Conservation (phyloP, 371 early-diverging fungal genomes). For the Circinella umbellata region DNA sequence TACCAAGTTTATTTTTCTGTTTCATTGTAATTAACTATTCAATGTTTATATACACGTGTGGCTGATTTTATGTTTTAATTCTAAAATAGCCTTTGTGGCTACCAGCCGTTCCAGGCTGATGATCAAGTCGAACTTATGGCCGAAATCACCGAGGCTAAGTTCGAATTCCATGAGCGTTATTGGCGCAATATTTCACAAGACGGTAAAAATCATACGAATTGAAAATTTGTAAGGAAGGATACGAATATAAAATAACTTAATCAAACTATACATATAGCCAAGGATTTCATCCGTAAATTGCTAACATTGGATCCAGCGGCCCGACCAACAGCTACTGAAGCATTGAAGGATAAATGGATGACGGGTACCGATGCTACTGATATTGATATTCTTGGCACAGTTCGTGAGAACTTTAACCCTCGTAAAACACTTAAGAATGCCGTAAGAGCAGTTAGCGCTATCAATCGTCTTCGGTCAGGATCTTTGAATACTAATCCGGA, state of each 20-base stretch:
- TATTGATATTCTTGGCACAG: slow-evolving; percentile 72
- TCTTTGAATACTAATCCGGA: neutral
- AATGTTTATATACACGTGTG: neutral
- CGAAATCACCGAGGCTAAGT: slow-evolving; percentile 65
- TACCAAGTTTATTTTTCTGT: neutral
- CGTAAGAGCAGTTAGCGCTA: slow-evolving; percentile 41
- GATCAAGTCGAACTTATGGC: slow-evolving; percentile 62
- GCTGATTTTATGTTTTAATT: neutral
- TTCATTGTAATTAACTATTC: neutral
- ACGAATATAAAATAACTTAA: no score
- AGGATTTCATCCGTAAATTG: slow-evolving; percentile 83
- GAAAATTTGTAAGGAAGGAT: neutral
- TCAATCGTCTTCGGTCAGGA: slow-evolving; percentile 34
- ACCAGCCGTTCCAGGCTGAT: slow-evolving; percentile 73
- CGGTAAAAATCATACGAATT: slow-evolving; percentile 35
- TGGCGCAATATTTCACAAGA: slow-evolving; percentile 78
- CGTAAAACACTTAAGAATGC: slow-evolving; percentile 46
- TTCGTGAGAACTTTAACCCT: slow-evolving; percentile 71
- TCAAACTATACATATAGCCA: slow-evolving; percentile 55
- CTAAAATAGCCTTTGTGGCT: slow-evolving; percentile 57
- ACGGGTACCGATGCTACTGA: slow-evolving; percentile 57
- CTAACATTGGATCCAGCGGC: slow-evolving; percentile 71
- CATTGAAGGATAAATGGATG: slow-evolving; percentile 86
- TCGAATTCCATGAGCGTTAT: slow-evolving; percentile 77
- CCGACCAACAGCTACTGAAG: slow-evolving; percentile 81